Conservation (phyloP, 768 basidiomycete species). For the Mycena amicta region DNA sequence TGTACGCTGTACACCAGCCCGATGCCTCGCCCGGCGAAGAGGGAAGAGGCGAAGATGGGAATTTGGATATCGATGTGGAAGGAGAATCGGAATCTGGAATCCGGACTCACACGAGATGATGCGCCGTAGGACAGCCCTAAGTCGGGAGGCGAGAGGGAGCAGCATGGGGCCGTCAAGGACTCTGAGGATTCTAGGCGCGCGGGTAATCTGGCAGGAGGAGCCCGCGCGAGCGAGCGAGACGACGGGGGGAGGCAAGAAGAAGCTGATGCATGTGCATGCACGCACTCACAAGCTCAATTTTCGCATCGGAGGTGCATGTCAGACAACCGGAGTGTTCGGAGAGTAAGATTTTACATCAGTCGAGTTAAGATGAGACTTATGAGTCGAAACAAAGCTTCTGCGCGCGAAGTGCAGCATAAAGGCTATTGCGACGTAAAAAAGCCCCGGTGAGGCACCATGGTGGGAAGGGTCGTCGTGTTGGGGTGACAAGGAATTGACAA, state of each 20-base stretch:
- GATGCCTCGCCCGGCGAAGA: not conserved
- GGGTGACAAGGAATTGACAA: too few species aligned
- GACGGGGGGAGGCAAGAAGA: not conserved
- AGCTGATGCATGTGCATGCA: not conserved
- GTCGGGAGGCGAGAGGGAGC: not conserved
- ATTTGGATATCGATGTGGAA: not conserved
- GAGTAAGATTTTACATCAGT: not conserved
- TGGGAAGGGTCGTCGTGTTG: too few species aligned
- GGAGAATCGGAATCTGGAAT: not conserved
- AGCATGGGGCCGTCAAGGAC: not conserved
- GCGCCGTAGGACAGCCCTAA: not conserved
- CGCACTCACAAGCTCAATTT: not conserved
- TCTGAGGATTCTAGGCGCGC: not conserved
- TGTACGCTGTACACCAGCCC: not conserved
- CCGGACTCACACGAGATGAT: not conserved
- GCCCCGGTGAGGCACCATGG: not conserved
- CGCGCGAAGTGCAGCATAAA: not conserved
- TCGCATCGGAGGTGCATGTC: not conserved
- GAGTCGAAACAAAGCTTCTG: not conserved
- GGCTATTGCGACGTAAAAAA: not conserved
- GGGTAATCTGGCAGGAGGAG: not conserved
- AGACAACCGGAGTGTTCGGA: not conserved
- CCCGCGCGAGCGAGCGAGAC: not conserved
- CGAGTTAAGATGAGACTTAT: not conserved
- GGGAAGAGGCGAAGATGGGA: not conserved